Evolutionary conservation across 352 stramenopile species (phyloP).

Genomic region (Globisporangium nunn): DNA sequence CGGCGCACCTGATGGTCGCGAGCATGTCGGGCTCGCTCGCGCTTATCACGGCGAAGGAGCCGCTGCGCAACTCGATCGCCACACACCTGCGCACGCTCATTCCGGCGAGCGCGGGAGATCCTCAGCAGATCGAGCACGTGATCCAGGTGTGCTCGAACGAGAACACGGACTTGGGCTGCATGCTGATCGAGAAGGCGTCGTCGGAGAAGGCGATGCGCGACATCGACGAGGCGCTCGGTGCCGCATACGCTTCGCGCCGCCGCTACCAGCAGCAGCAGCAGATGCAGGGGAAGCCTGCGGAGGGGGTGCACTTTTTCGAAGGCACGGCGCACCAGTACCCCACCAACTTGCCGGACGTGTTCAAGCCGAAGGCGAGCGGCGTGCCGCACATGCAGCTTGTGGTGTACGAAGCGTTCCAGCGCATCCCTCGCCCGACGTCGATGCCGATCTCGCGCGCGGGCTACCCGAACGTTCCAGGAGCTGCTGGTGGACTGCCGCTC

Average conservation of each 20-base stretch:
- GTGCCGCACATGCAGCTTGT: conserved; percentile 91
- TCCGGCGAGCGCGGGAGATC: conserved; percentile 71
- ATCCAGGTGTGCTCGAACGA: conserved; percentile 96
- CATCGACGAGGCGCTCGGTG: conserved; percentile 93
- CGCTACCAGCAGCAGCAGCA: conserved; percentile 87
- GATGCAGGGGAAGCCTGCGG: conserved; percentile 69
- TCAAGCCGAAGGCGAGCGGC: conserved; percentile 92
- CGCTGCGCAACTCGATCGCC: conserved; percentile 96
- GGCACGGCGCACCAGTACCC: conserved; percentile 56
- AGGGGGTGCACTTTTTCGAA: conserved; percentile 75
- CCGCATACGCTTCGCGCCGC: conserved; percentile 75
- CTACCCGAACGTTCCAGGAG: conserved; percentile 24
- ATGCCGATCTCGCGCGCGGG: conserved; percentile 71
- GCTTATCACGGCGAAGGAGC: conserved; percentile 97
- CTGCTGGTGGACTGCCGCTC: conserved; percentile 17
- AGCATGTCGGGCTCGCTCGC: conserved; percentile 97
- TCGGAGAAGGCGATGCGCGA: conserved; percentile 98
- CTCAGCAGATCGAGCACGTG: conserved; percentile 94
- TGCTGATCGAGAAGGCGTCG: conserved; percentile 99
- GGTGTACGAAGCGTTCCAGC: conserved; percentile 98
- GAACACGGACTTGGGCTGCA: conserved; percentile 98
- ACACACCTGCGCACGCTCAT: conserved; percentile 94
- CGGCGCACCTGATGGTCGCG: conserved; percentile 96
- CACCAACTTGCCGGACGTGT: conserved; percentile 86
- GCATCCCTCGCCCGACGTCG: conserved; percentile 88